These are phyloP conservation scores for Salicornia ramosissima DNA, from an alignment of 148 eudicot genomes.

Conservation along the genomic window DNA sequence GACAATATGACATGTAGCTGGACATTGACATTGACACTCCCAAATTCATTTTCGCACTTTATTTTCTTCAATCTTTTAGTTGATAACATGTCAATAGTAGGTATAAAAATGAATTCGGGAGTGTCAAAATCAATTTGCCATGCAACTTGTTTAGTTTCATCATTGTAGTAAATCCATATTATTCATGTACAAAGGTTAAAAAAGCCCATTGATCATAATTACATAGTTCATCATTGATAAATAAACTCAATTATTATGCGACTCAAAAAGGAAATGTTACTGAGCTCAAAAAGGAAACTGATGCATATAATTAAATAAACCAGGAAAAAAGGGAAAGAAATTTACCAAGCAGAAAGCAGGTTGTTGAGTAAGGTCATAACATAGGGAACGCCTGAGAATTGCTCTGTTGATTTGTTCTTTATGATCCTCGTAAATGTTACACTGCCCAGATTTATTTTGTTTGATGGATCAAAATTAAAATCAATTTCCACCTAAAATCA, in stretches of 20 bases:
- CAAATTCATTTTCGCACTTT: too few species aligned
- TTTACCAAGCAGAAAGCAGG: slow-evolving; percentile 71
- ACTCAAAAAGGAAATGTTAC: background rate
- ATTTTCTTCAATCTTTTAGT: too few species aligned
- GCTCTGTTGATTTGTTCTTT: slow-evolving; percentile 54
- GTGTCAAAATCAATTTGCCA: too few species aligned
- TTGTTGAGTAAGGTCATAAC: slow-evolving; percentile 81
- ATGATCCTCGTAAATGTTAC: slow-evolving; percentile 72
- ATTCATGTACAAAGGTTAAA: too few species aligned
- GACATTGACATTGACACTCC: too few species aligned
- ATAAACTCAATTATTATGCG: background rate
- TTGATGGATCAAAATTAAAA: background rate
- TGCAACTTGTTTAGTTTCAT: too few species aligned
- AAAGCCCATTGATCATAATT: background rate
- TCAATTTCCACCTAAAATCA: slow-evolving; percentile 6
- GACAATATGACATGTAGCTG: too few species aligned
- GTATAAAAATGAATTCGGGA: too few species aligned
- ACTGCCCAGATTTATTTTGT: slow-evolving; percentile 26
- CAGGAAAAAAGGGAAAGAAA: background rate
- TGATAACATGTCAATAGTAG: too few species aligned
- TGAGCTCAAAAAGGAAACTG: too few species aligned
- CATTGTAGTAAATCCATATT: too few species aligned
- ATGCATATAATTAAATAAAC: too few species aligned
- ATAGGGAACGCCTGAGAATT: slow-evolving; percentile 73
- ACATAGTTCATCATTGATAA: background rate